A percentile compares a stretch with the other conserved stretches of the same genome.
Evolutionary conservation across 2,329 filamentous ascomycete genomes (phyloP).

Genomic region (Talaromyces marneffei): DNA sequence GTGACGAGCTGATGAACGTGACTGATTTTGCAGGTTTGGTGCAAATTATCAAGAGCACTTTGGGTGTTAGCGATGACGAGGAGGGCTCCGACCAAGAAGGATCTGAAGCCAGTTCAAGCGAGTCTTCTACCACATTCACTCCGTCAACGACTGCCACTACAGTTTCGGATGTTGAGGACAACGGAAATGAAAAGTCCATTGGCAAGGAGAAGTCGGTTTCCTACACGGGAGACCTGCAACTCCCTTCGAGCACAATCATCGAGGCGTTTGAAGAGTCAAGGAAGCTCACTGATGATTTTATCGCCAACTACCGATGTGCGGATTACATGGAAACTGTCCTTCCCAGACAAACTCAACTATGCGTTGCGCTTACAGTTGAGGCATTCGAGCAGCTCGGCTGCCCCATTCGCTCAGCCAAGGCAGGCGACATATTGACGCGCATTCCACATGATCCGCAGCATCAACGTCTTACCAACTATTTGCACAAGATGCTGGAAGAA

Average conservation of each 20-base stretch:
- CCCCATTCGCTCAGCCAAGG: conserved; percentile 13
- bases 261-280: conserved; percentile 25
- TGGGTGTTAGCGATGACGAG: not conserved
- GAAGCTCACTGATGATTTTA: conserved; percentile 22
- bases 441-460: conserved; percentile 24
- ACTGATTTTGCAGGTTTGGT: conserved; percentile 18
- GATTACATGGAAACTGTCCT: conserved; percentile 21
- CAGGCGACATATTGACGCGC: conserved; percentile 19
- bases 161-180: conserved; percentile 25
- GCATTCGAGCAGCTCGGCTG: conserved; percentile 30
- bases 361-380: conserved; percentile 22
- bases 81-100: conserved; percentile 7
- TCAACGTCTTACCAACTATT: conserved; percentile 21
- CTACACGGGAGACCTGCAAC: not conserved
- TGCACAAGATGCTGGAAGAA: conserved; percentile 28
- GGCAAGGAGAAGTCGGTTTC: too few species aligned
- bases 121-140: conserved; percentile 4
- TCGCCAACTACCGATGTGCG: conserved; percentile 18
- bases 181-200: not conserved
- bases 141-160: conserved; percentile 4
- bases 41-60: conserved; percentile 7
- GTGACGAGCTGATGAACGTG: conserved; percentile 25
- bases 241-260: conserved; percentile 17
- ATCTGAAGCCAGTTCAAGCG: conserved; percentile 1
- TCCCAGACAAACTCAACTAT: conserved; percentile 19